These are phyloP conservation scores for Acer yangbiense DNA, from an alignment of 345 rosid genomes.

Conservation along the genomic window DNA sequence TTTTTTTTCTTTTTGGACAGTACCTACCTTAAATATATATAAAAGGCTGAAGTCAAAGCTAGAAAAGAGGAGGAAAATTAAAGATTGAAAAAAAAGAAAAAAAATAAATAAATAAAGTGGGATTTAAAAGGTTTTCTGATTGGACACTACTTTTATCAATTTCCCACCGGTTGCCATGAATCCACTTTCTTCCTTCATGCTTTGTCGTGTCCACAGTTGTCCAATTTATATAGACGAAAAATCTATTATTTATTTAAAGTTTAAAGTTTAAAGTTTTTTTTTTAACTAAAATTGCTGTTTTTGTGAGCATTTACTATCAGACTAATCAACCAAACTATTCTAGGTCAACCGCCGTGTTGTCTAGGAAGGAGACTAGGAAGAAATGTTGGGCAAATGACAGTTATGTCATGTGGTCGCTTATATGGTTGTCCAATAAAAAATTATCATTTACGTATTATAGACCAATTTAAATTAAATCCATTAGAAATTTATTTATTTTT, in stretches of 20 bases:
- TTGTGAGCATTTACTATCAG: neutral
- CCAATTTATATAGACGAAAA: neutral
- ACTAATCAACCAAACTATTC: neutral
- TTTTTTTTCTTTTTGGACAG: neutral
- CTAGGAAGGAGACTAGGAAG: too few relatives aligned
- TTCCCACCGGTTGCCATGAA: conserved; percentile 23
- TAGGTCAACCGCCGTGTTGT: conserved; percentile 1
- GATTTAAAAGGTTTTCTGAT: neutral
- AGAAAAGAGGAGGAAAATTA: neutral
- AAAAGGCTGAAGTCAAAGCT: neutral
- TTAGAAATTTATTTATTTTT: too few relatives aligned
- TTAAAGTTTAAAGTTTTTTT: too few relatives aligned
- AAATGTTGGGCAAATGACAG: neutral
- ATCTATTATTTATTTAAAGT: too few relatives aligned
- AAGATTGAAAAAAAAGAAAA: neutral
- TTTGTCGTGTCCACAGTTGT: neutral
- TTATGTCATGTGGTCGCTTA: neutral
- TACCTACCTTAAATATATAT: neutral
- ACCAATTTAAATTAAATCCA: too few relatives aligned
- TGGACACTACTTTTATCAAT: neutral
- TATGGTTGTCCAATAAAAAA: neutral
- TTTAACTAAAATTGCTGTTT: neutral
- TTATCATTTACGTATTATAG: neutral
- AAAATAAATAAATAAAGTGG: neutral
- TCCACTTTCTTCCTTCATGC: conserved; percentile 4